Evolutionary conservation across 371 early-diverging fungal species (phyloP).

Genomic region (Mucor lusitanicus): DNA sequence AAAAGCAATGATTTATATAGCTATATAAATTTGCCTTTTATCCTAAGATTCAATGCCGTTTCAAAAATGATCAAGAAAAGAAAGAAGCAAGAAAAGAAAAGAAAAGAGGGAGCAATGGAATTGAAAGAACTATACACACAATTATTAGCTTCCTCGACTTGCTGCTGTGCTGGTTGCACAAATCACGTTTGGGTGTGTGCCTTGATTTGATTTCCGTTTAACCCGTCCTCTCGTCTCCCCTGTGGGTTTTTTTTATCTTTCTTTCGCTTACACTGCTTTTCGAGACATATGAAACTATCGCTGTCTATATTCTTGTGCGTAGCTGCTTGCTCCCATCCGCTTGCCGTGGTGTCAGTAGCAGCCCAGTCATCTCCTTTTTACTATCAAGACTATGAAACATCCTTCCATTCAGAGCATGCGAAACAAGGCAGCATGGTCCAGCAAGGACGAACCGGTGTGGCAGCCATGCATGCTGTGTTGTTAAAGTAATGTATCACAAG

Average conservation of each 20-base stretch:
- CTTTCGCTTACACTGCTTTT: neutral
- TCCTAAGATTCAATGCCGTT: neutral
- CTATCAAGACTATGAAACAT: slow-evolving; percentile 8
- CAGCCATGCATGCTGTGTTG: slow-evolving; percentile 51
- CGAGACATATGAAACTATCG: neutral
- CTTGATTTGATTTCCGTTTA: slow-evolving; percentile 15
- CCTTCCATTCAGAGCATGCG: slow-evolving; percentile 27
- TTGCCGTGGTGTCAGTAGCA: neutral
- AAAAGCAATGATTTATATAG: neutral
- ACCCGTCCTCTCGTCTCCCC: neutral
- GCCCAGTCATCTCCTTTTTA: slow-evolving; percentile 28
- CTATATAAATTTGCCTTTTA: neutral
- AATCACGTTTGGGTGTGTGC: slow-evolving; percentile 13
- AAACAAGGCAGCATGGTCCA: slow-evolving; percentile 47
- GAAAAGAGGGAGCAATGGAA: neutral
- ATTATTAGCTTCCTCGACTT: neutral
- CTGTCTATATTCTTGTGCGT: neutral
- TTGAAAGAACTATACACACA: neutral
- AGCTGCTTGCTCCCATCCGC: neutral
- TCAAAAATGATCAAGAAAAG: neutral
- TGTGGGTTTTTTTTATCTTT: neutral
- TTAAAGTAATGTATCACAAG: slow-evolving; percentile 31
- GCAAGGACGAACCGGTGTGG: slow-evolving; percentile 44
- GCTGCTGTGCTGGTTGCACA: neutral
- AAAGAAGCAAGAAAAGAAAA: neutral